These are phyloP conservation scores for Raphanus hybrid DNA, from an alignment of 441 rosid species.

Conservation along the genomic window DNA sequence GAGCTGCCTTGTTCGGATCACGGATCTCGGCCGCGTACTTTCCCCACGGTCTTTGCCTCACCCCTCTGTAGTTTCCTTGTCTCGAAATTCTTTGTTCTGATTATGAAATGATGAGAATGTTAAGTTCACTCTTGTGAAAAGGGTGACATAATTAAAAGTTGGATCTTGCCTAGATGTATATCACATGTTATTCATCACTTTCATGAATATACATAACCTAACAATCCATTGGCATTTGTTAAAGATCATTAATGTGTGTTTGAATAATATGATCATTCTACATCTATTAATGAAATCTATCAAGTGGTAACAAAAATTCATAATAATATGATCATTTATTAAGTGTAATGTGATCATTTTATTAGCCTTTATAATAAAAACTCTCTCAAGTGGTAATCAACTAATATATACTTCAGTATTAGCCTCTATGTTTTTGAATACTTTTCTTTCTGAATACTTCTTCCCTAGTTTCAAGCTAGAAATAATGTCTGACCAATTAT, in stretches of 20 bases:
- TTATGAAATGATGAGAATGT: neutral
- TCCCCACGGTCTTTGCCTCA: conserved; percentile 45
- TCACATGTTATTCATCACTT: neutral
- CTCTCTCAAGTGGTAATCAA: neutral
- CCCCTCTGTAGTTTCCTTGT: conserved; percentile 29
- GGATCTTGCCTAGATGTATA: neutral
- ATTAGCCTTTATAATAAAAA: neutral
- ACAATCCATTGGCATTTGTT: neutral
- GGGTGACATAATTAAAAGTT: neutral
- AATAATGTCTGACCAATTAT: conserved; percentile 3
- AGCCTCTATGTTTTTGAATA: too few relatives aligned
- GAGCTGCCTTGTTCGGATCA: conserved; percentile 40
- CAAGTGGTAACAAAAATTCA: neutral
- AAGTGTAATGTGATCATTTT: neutral
- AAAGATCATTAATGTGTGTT: neutral
- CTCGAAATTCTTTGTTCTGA: conserved; percentile 22
- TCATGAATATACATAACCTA: neutral
- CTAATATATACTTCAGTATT: neutral
- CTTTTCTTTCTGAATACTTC: too few relatives aligned
- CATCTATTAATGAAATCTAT: neutral
- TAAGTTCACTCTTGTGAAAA: neutral
- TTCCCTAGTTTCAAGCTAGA: neutral
- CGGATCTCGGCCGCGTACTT: conserved; percentile 43
- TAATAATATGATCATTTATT: neutral
- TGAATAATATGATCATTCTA: neutral